phyloP scores from a whole-genome alignment of 345 rosid genomes.

The Eucalyptus cloeziana region DNA sequence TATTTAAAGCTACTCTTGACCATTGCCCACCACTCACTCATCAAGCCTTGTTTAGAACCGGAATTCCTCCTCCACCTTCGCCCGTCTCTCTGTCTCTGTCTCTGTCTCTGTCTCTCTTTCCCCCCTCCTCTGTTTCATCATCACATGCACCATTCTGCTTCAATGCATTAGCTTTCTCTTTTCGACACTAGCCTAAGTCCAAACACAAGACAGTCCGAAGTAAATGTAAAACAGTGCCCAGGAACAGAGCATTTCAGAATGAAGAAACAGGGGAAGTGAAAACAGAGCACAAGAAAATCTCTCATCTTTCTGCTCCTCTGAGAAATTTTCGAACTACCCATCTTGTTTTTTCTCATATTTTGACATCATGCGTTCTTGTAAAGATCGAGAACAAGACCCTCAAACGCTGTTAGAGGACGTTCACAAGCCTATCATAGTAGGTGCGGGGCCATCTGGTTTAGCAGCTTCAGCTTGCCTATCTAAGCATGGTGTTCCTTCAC shows the following conservation, averaged over 20 bases:
- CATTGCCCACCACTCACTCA: not conserved
- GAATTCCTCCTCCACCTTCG: not conserved
- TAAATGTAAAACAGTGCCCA: not conserved
- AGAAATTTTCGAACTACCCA: not conserved
- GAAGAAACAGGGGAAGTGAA: not conserved
- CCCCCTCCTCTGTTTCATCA: not conserved
- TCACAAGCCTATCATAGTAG: conserved; percentile 64
- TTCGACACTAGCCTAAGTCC: not conserved
- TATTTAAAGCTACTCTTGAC: not conserved
- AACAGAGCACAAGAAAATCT: not conserved
- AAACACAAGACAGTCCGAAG: not conserved
- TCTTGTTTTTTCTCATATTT: not conserved
- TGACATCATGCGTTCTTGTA: conserved; percentile 27
- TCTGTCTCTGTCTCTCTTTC: not conserved
- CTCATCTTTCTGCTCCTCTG: not conserved
- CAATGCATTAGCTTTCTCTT: not conserved
- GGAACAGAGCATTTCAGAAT: not conserved
- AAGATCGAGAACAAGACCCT: not conserved
- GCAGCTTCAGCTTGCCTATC: conserved; percentile 69
- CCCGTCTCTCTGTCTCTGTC: not conserved
- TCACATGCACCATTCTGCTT: not conserved
- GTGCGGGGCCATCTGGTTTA: conserved; percentile 96
- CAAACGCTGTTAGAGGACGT: not conserved
- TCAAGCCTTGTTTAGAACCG: not conserved
- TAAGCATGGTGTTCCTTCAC: conserved; percentile 38